Conservation (phyloP, 2,329 filamentous ascomycete genomes). For the Capronia coronata region DNA sequence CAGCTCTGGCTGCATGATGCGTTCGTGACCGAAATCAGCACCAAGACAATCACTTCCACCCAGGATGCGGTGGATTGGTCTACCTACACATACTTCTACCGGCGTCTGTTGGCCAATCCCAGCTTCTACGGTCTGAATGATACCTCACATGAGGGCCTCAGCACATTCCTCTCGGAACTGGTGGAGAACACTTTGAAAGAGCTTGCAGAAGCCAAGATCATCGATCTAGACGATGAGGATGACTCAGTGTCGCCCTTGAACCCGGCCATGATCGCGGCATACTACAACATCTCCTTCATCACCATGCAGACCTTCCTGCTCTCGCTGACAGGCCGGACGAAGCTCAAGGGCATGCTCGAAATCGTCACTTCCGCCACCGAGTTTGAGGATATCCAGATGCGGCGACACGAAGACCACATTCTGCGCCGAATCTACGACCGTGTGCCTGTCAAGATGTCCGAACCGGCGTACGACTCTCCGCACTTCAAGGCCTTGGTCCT, state of each 20-base stretch:
- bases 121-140: constrained; percentile 91
- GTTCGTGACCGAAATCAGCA: constrained; percentile 95
- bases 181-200: constrained; percentile 91
- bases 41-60: constrained; percentile 87
- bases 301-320: constrained; percentile 98
- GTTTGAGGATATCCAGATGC: constrained; percentile 90
- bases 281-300: constrained; percentile 99
- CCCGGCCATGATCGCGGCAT: constrained; percentile 94
- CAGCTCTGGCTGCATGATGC: constrained; percentile 89
- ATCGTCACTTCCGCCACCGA: constrained; percentile 96
- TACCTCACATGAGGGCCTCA: constrained; percentile 86
- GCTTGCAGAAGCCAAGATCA: constrained; percentile 84
- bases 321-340: constrained; percentile 79
- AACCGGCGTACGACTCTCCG: constrained; percentile 80
- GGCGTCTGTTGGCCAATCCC: constrained; percentile 85
- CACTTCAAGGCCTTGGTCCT: constrained; percentile 99
- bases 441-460: constrained; percentile 88
- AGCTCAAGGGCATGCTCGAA: constrained; percentile 93
- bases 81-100: constrained; percentile 97
- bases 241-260: constrained; percentile 85
- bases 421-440: constrained; percentile 90
- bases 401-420: constrained; percentile 82
- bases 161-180: constrained; percentile 85
- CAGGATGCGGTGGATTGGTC: constrained; percentile 98
- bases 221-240: constrained; percentile 91